Evolutionary conservation across 768 basidiomycete genomes (phyloP).

Genomic region (Pholiota microspora): DNA sequence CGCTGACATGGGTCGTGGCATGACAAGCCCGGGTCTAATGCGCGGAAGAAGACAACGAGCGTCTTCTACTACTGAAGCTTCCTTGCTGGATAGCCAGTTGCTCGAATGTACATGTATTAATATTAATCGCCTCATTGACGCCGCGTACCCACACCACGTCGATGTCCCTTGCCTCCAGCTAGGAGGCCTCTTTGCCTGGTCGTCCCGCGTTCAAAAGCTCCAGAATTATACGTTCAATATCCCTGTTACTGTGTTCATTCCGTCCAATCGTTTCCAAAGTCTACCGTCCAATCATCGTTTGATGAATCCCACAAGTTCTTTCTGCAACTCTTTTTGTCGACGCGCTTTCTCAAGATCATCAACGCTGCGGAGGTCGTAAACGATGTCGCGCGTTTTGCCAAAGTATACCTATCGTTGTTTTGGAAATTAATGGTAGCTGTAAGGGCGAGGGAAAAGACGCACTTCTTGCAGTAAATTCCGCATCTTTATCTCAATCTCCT

Average conservation of each 20-base stretch:
- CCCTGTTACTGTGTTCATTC: not conserved
- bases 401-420: constrained; percentile 69
- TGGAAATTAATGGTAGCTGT: constrained; percentile 1
- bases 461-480: constrained; percentile 91
- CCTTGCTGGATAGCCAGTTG: not conserved
- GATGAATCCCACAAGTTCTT: constrained; percentile 86
- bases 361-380: constrained; percentile 86
- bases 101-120: constrained; percentile 1
- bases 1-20: constrained; percentile 1
- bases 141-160: not conserved
- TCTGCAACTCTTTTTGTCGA: constrained; percentile 82
- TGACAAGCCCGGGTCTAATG: constrained; percentile 11
- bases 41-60: constrained; percentile 16
- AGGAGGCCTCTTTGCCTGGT: no score
- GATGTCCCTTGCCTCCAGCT: no score
- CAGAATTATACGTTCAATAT: not conserved
- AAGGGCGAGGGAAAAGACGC: constrained; percentile 14
- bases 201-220: not conserved
- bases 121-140: constrained; percentile 2
- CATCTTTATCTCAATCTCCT: constrained; percentile 99
- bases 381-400: constrained; percentile 94
- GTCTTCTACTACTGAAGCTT: constrained; percentile 1
- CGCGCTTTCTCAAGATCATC: constrained; percentile 83
- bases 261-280: not conserved
- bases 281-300: constrained; percentile 45